Base-by-base conservation (phyloP, 352 stramenopile genomes). In the Pythium aquatile region DNA sequence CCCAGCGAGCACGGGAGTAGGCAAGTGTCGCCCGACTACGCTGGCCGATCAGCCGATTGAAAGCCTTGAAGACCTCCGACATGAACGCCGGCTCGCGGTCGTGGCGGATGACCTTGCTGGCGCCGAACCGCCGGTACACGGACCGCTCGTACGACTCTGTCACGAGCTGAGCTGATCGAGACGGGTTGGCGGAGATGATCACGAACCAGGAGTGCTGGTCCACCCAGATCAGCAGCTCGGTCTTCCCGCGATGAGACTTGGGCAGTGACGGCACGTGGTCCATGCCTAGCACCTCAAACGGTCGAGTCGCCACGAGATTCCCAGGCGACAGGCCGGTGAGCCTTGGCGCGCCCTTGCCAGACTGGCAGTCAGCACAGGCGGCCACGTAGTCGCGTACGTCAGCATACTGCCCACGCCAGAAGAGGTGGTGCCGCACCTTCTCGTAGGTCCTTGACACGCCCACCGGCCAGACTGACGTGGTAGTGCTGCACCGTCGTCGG, bases 231-330 rank as follows among this genome's bases (percentile, higher is more conserved):
- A 75, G 39, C 14, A 78, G 24, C n/a, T 75, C 72, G 0, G 65
- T 69, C 30, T 79, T 79, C 0, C 72, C 72, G 9, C 61, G 60
- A 17, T 69, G 54, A 0, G 62, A 74, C 6, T 35, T 63, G 0
- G 72, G 72, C 5, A 78, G 33, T 4, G 65, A 72, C 6, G 65
- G 68, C 0, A 74, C 71, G 11, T 76, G 68, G 39, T 78, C 68
- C 72, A 76, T 74, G 0, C 61, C 68, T 1, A 78, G 28, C 8
- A 77, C 57, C 53, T 75, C 56, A 30, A 73, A 75, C 7, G 72
- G 64, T 1, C 65, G 51, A 0, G 64, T 59, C 0, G 64, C 61
- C 7, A 62, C 17, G 4, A 79, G 55, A 47, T 73, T 73, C 0
- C 56, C 66, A 17, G 66, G 56, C 2, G 56, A 61, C 55, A 0